Evolutionary conservation across 2,329 filamentous ascomycete species (phyloP), one percentile per base, ranked within the genome.

Genomic region (Xylaria sp.): DNA sequence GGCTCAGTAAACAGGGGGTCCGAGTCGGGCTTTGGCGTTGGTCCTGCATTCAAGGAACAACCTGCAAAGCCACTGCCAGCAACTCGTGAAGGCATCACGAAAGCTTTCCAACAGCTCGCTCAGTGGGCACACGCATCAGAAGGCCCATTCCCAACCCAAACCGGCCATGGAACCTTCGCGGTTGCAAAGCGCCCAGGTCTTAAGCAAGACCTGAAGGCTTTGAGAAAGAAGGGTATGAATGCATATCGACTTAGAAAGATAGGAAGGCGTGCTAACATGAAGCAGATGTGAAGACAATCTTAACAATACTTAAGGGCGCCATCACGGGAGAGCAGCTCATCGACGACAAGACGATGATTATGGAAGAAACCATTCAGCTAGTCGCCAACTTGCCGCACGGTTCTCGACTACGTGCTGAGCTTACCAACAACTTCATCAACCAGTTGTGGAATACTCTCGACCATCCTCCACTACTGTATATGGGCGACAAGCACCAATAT

Each of bases 271-370:
- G 40, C 66, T 74, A 54, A 74, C 65, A 31, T 2, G 17, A n/a
- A 13, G 74, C 79, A 83, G 91, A 93, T 72, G 77, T 91, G 53
- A 86, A 86, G 74, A 92, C 91, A 0, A 80, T 93, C 20, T 79
- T 87, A 53, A 83, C 87, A 5, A 80, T 93, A 44, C 81, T 93
- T 66, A 85, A 86, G 63, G 84, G 82, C 69, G 89, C 92, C 79
- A 78, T 89, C 38, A 90, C 87, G 73, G 89, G 91, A 0, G 85
- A 86, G 66, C 83, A 87, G 57, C 83, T 90, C 11, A 80, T 88
- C 5, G 90, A 95, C 74, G 93, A 95, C 81, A 92, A 91, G 80
- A 92, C 89, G 1, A 92, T 93, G 84, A 82, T 93, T 53, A 92
- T 93, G 88, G 92, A 93, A 78, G 84, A 88, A 7, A 85, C 91